phyloP scores from a whole-genome alignment of 129 eudicot genomes.

The Logfia minima region DNA sequence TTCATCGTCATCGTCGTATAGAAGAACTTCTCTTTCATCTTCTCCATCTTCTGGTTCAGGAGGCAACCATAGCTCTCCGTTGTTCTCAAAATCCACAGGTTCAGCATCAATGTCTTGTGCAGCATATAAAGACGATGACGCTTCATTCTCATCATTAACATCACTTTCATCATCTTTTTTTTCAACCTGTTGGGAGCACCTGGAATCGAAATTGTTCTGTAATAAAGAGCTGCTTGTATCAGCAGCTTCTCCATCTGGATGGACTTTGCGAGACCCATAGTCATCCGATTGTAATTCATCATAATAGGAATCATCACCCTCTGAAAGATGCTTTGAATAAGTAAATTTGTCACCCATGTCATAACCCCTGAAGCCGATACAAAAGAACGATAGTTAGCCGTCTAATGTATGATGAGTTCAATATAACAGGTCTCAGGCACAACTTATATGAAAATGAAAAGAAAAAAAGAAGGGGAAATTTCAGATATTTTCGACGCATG shows the following conservation, averaged over 20 bases:
- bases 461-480: too few species aligned
- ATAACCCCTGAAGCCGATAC: slow-evolving; percentile 50
- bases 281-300: slow-evolving; percentile 46
- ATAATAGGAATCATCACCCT: slow-evolving; percentile 42
- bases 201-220: slow-evolving; percentile 37
- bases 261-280: slow-evolving; percentile 57
- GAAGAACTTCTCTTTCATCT: slow-evolving; percentile 77
- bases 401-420: slow-evolving; percentile 11
- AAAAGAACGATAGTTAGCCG: neutral
- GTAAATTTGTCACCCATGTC: slow-evolving; percentile 51
- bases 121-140: slow-evolving; percentile 62
- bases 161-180: slow-evolving; percentile 56
- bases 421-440: neutral
- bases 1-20: slow-evolving; percentile 70
- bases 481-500: neutral
- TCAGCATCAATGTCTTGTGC: slow-evolving; percentile 62
- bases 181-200: neutral
- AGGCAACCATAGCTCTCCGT: slow-evolving; percentile 94
- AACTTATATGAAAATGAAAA: neutral
- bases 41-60: slow-evolving; percentile 99
- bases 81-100: slow-evolving; percentile 93
- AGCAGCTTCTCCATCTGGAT: slow-evolving; percentile 65
- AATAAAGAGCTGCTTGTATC: slow-evolving; percentile 50
- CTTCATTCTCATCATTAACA: slow-evolving; percentile 69
- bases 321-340: slow-evolving; percentile 46